Conservation (phyloP, 1,139 yeast species). For the Suhomyces panamericanus region DNA sequence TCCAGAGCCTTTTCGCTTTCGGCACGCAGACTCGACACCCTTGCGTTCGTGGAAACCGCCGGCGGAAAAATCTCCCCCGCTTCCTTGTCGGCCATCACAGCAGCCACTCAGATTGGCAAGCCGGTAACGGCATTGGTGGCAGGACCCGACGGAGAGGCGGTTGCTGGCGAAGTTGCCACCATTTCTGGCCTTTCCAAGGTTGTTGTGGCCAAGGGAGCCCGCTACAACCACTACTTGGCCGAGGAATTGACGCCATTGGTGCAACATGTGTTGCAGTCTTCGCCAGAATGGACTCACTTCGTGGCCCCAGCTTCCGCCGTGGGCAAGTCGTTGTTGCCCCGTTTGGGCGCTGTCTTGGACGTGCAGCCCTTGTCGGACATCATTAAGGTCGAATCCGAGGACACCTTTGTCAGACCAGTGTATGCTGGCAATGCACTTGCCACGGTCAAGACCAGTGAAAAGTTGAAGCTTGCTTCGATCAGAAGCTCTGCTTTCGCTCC, state of each 20-base stretch:
- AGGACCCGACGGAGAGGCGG: conserved; percentile 51
- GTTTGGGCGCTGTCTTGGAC: conserved; percentile 83
- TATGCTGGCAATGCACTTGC: conserved; percentile 94
- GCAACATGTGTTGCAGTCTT: conserved; percentile 42
- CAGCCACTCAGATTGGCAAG: conserved; percentile 63
- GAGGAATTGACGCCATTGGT: conserved; percentile 66
- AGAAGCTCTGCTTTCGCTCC: conserved; percentile 85
- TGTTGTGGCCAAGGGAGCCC: conserved; percentile 48
- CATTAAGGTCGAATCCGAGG: conserved; percentile 60
- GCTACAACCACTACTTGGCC: conserved; percentile 60
- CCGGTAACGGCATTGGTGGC: conserved; percentile 64
- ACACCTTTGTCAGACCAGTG: conserved; percentile 87
- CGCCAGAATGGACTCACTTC: conserved; percentile 62
- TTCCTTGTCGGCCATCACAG: conserved; percentile 63
- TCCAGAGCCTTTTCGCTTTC: conserved; percentile 34
- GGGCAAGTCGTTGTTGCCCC: conserved; percentile 84
- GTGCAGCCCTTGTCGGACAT: conserved; percentile 87
- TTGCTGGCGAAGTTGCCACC: conserved; percentile 39
- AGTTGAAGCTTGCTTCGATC: conserved; percentile 66
- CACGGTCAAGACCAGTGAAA: conserved; percentile 73
- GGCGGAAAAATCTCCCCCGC: conserved; percentile 59
- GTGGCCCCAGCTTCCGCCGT: conserved; percentile 80
- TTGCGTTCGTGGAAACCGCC: conserved; percentile 71
- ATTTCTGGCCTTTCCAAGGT: conserved; percentile 48
- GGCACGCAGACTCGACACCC: conserved; percentile 44